phyloP scores from a whole-genome alignment of 306 rosid genomes.

The Aeschynomene evenia region DNA sequence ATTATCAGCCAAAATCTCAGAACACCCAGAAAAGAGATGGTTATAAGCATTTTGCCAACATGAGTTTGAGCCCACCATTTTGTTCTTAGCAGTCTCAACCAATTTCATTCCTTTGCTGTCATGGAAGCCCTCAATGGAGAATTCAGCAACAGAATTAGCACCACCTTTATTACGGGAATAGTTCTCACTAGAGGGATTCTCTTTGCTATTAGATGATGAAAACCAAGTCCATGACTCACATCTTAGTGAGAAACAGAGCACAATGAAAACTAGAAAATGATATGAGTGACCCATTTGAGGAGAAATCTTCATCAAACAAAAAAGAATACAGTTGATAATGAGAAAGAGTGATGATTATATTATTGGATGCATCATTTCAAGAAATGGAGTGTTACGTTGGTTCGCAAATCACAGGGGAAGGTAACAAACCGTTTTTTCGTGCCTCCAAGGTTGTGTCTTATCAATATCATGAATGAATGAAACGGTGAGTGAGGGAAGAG shows the following conservation, averaged over 20 bases:
- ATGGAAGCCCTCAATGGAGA: conserved; percentile 52
- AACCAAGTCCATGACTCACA: conserved; percentile 73
- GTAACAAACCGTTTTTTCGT: not conserved
- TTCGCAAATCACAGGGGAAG: not conserved
- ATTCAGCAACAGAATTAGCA: conserved; percentile 49
- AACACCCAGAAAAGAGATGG: conserved; percentile 69
- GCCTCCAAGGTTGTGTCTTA: too few species aligned
- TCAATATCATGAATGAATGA: too few species aligned
- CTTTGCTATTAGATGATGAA: conserved; percentile 41
- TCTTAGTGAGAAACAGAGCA: conserved; percentile 23
- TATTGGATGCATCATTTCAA: not conserved
- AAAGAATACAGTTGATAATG: not conserved
- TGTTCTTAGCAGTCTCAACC: conserved; percentile 54
- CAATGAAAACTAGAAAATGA: conserved; percentile 28
- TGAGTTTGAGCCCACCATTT: conserved; percentile 48
- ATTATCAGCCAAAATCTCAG: conserved; percentile 59
- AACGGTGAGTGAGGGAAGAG: too few species aligned
- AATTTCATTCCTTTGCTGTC: conserved; percentile 52
- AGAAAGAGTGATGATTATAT: too few species aligned
- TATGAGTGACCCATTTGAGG: conserved; percentile 36
- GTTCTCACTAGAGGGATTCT: conserved; percentile 30
- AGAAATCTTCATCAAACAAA: conserved; percentile 31
- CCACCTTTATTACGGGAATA: not conserved
- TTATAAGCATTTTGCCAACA: conserved; percentile 78
- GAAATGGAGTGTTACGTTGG: not conserved